phyloP scores from a whole-genome alignment of 2,329 filamentous ascomycete species.

The Phoma sp. region DNA sequence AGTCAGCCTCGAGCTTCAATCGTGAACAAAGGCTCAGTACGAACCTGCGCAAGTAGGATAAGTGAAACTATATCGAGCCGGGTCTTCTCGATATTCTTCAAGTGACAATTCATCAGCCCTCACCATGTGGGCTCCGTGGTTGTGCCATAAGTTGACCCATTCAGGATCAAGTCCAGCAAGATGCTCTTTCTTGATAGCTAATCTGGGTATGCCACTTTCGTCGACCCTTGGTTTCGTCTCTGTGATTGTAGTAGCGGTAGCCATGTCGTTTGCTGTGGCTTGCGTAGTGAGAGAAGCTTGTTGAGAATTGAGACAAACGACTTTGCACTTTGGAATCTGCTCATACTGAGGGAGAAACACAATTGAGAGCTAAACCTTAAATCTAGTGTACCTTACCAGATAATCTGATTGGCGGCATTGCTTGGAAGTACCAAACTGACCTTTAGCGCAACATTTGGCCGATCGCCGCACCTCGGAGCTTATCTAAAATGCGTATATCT shows the following conservation, averaged over 20 bases:
- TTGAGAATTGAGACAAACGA: no score
- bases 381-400: no score
- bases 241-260: no score
- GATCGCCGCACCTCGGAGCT: no score
- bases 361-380: no score
- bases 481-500: no score
- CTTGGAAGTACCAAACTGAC: not conserved
- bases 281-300: no score
- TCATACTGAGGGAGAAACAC: no score
- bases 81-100: constrained; percentile 20
- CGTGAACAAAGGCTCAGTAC: not conserved
- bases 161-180: constrained; percentile 18
- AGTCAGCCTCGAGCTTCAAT: not conserved
- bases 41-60: constrained; percentile 22
- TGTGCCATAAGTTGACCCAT: constrained; percentile 20
- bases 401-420: no score
- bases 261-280: no score
- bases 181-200: constrained; percentile 10
- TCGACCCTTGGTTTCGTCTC: not conserved
- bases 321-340: no score
- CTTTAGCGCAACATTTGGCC: no score
- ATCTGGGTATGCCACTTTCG: not conserved
- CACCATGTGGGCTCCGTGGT: constrained; percentile 18
- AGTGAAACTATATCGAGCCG: constrained; percentile 18
- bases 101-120: constrained; percentile 20